Conservation (phyloP, 169 alveolate species). For the Babesia ovis region DNA sequence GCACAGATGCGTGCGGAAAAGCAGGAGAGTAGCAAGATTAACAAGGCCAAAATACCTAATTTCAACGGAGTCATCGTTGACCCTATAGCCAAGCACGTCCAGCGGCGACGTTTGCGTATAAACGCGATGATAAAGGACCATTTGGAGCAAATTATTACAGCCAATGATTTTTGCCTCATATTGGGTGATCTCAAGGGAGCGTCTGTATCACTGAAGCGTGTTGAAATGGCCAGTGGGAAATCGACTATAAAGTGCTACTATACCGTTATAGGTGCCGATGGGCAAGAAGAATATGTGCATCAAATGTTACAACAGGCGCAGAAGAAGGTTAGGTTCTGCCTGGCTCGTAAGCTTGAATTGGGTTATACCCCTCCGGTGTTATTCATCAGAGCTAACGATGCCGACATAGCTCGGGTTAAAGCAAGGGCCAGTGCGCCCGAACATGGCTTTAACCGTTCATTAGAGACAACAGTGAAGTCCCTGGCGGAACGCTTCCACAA, state of each 20-base stretch:
- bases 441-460: slow-evolving; percentile 30
- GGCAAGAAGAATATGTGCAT: slow-evolving; percentile 61
- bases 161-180: slow-evolving; percentile 69
- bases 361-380: slow-evolving; percentile 81
- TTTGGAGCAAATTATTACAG: slow-evolving; percentile 72
- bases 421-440: slow-evolving; percentile 23
- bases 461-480: slow-evolving; percentile 12
- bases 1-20: slow-evolving; percentile 73
- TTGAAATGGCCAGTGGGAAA: slow-evolving; percentile 74
- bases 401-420: slow-evolving; percentile 36
- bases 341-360: slow-evolving; percentile 76
- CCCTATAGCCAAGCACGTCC: slow-evolving; percentile 73
- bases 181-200: slow-evolving; percentile 67
- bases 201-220: slow-evolving; percentile 71
- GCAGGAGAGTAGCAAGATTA: slow-evolving; percentile 66
- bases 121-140: slow-evolving; percentile 73
- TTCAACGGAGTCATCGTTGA: slow-evolving; percentile 73
- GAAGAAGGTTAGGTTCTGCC: slow-evolving; percentile 63
- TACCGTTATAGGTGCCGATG: slow-evolving; percentile 62
- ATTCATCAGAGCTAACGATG: slow-evolving; percentile 56
- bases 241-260: slow-evolving; percentile 71
- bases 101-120: slow-evolving; percentile 69
- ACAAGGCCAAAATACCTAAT: slow-evolving; percentile 73
- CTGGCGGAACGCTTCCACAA: slow-evolving; percentile 19
- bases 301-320: slow-evolving; percentile 66